Evolutionary conservation across 352 stramenopile genomes (phyloP).

Genomic region (Globisporangium splendens): DNA sequence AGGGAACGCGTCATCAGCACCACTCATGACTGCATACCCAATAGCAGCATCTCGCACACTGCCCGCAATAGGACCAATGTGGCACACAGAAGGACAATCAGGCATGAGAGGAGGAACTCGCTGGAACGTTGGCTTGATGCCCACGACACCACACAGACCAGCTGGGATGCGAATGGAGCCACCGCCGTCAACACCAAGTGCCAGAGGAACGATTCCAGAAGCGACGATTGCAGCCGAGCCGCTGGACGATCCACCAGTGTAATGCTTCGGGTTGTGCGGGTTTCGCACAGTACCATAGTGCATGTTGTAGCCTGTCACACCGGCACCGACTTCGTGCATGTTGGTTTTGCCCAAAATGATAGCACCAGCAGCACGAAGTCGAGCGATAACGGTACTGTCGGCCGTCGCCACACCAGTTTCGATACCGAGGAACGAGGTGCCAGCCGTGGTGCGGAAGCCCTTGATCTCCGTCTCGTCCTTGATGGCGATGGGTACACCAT

Average conservation of each 20-base stretch:
- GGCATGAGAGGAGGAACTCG: conserved; percentile 57
- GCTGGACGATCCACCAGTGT: conserved; percentile 89
- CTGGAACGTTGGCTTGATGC: conserved; percentile 86
- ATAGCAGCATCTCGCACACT: conserved; percentile 78
- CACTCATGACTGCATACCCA: conserved; percentile 82
- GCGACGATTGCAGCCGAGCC: conserved; percentile 86
- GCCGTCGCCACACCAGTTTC: conserved; percentile 28
- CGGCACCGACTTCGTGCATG: conserved; percentile 85
- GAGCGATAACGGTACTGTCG: conserved; percentile 54
- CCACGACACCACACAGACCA: conserved; percentile 83
- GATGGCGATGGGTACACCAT: conserved; percentile 85
- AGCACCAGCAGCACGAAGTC: conserved; percentile 66
- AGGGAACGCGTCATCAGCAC: conserved; percentile 39
- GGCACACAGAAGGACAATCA: conserved; percentile 58
- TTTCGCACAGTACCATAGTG: conserved; percentile 73
- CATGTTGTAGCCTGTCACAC: conserved; percentile 80
- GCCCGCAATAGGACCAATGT: conserved; percentile 79
- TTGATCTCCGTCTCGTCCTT: conserved; percentile 86
- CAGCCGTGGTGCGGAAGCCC: conserved; percentile 61
- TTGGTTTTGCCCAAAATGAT: conserved; percentile 89
- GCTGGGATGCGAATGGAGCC: conserved; percentile 91
- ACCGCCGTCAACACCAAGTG: conserved; percentile 84
- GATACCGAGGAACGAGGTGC: conserved; percentile 75
- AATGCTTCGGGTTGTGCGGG: conserved; percentile 80
- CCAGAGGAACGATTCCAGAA: conserved; percentile 84